phyloP scores from a whole-genome alignment of 2,329 filamentous ascomycete species.

The Proliferodiscus dingleyae region DNA sequence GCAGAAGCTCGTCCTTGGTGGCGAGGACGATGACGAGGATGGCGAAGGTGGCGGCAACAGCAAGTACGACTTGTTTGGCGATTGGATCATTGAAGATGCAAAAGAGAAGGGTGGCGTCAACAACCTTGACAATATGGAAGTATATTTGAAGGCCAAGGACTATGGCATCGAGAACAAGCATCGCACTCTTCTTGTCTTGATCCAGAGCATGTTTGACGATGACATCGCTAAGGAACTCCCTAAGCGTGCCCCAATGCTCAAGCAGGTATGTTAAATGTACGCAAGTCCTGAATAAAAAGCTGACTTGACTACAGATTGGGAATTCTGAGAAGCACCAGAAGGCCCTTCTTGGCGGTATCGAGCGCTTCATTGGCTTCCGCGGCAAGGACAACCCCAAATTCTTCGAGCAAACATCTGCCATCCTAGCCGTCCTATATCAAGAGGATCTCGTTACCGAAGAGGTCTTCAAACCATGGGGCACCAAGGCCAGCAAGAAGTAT shows the following conservation, averaged over 20 bases:
- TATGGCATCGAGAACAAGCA: conserved; percentile 92
- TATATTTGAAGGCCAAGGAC: conserved; percentile 96
- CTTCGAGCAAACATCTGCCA: conserved; percentile 71
- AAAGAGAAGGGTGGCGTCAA: conserved; percentile 67
- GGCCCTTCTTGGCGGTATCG: conserved; percentile 88
- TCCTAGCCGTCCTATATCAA: conserved; percentile 87
- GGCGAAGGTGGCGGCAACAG: conserved; percentile 70
- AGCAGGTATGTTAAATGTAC: conserved; percentile 60
- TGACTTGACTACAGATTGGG: conserved; percentile 53
- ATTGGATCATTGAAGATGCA: conserved; percentile 79
- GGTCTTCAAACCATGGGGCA: conserved; percentile 82
- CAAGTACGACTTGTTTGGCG: conserved; percentile 84
- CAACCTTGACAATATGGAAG: conserved; percentile 80
- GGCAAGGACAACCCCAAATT: conserved; percentile 77
- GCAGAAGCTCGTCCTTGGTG: conserved; percentile 76
- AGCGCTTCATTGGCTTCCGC: conserved; percentile 74
- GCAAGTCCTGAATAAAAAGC: not conserved
- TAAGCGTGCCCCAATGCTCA: conserved; percentile 77
- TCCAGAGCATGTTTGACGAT: conserved; percentile 90
- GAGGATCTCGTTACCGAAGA: conserved; percentile 86
- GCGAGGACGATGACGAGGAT: conserved; percentile 76
- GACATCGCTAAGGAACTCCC: conserved; percentile 84
- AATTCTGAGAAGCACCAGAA: conserved; percentile 92
- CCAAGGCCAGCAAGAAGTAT: conserved; percentile 97
- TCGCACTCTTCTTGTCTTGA: conserved; percentile 85